phyloP scores from a whole-genome alignment of 2,329 filamentous ascomycete species.

The Clonostachys sp. region DNA sequence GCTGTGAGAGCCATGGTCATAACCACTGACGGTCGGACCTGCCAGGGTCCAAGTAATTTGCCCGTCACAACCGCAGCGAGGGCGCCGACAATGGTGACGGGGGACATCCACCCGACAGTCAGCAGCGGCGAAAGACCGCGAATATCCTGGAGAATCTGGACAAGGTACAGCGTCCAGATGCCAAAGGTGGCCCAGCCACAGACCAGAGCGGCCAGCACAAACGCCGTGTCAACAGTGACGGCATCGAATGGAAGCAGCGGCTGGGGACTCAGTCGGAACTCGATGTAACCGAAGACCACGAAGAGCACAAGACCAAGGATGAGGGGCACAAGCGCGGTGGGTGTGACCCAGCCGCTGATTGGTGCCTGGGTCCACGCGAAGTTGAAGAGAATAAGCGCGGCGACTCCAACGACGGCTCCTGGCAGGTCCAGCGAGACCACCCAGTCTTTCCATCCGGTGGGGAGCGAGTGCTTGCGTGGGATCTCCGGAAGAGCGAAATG shows the following conservation, averaged over 20 bases:
- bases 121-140: conserved; percentile 35
- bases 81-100: conserved; percentile 35
- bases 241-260: conserved; percentile 53
- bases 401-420: conserved; percentile 39
- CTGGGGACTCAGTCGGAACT: conserved; percentile 36
- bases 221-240: conserved; percentile 41
- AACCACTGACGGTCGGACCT: conserved; percentile 27
- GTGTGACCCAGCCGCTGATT: conserved; percentile 50
- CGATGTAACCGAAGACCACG: conserved; percentile 50
- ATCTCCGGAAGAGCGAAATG: conserved; percentile 26
- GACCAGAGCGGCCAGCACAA: conserved; percentile 50
- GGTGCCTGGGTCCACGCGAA: conserved; percentile 65
- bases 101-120: conserved; percentile 37
- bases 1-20: conserved; percentile 37
- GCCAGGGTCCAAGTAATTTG: conserved; percentile 29
- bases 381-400: conserved; percentile 56
- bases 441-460: conserved; percentile 9
- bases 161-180: conserved; percentile 47
- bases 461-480: conserved; percentile 5
- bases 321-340: conserved; percentile 52
- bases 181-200: conserved; percentile 52
- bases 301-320: conserved; percentile 53
- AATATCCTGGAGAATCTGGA: conserved; percentile 40
- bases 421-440: conserved; percentile 29
- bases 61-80: conserved; percentile 38